phyloP scores from a whole-genome alignment of 139 green algal genomes.

The Tetratostichococcus sp. region DNA sequence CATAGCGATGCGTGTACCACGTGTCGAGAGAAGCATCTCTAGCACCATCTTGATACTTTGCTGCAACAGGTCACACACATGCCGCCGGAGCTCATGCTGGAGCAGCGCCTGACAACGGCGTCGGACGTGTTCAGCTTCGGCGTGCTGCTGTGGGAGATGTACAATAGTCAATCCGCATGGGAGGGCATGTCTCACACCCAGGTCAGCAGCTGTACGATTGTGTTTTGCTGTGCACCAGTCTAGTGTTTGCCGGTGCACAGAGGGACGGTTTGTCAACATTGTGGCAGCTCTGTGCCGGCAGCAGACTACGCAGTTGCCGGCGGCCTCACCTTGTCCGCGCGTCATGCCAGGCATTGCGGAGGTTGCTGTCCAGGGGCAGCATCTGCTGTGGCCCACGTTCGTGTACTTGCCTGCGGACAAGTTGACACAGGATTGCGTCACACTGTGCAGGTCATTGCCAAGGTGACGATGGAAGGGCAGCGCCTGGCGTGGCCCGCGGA shows the following conservation, averaged over 20 bases:
- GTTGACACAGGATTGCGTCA: too few species aligned
- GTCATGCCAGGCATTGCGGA: too few species aligned
- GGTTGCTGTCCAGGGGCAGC: too few species aligned
- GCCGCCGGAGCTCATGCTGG: conserved; percentile 51
- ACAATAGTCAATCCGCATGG: conserved; percentile 34
- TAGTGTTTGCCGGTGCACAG: too few species aligned
- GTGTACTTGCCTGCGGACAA: too few species aligned
- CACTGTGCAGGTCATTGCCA: neutral
- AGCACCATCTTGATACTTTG: too few species aligned
- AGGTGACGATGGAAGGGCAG: neutral
- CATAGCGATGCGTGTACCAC: too few species aligned
- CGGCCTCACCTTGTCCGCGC: too few species aligned
- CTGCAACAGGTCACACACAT: conserved; percentile 58
- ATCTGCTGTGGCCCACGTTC: neutral
- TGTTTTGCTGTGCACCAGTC: too few species aligned
- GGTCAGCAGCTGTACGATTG: neutral
- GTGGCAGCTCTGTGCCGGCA: too few species aligned
- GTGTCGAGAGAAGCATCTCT: too few species aligned
- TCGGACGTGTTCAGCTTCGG: conserved; percentile 36
- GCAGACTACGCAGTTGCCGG: too few species aligned
- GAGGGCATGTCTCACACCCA: conserved; percentile 41
- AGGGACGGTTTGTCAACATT: neutral
- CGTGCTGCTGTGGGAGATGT: conserved; percentile 56
- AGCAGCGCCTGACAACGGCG: neutral
- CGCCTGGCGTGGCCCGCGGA: neutral